Conservation (phyloP, 768 basidiomycete genomes). For the Lactarius sp. region DNA sequence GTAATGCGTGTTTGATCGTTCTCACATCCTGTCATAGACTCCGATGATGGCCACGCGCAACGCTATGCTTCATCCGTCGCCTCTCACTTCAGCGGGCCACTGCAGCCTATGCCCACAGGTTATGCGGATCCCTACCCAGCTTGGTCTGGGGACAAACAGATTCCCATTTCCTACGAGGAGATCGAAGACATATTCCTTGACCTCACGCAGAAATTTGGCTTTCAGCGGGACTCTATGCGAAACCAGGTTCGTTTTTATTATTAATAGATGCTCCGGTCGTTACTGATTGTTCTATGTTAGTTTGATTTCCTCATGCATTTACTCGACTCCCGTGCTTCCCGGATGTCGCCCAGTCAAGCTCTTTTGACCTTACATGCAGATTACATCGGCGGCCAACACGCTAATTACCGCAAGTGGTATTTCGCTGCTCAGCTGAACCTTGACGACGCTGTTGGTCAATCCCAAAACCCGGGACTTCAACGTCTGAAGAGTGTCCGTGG, state of each 20-base stretch:
- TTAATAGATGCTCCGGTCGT: conserved; percentile 10
- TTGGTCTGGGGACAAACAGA: conserved; percentile 88
- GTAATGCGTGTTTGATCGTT: not conserved
- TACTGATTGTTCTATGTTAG: conserved; percentile 36
- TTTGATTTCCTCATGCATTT: conserved; percentile 98
- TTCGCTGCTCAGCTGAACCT: conserved; percentile 99
- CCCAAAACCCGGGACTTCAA: conserved; percentile 88
- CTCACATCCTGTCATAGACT: conserved; percentile 28
- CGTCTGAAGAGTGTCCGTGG: conserved; percentile 82
- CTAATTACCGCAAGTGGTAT: conserved; percentile 99
- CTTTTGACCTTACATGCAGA: conserved; percentile 96
- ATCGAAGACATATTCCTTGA: conserved; percentile 99
- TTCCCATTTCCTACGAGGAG: conserved; percentile 96
- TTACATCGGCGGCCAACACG: conserved; percentile 97
- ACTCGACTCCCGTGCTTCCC: conserved; percentile 95
- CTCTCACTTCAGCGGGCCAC: conserved; percentile 32
- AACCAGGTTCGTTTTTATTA: conserved; percentile 63
- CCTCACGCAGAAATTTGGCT: conserved; percentile 97
- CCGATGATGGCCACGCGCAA: conserved; percentile 32
- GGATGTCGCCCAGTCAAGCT: conserved; percentile 96
- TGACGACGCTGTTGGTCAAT: conserved; percentile 95
- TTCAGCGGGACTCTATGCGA: conserved; percentile 92
- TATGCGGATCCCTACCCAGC: conserved; percentile 79
- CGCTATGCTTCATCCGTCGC: conserved; percentile 35
- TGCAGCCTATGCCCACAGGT: conserved; percentile 26